Conservation (phyloP, 2,329 filamentous ascomycete genomes). For the Teratosphaeria nubilosa region DNA sequence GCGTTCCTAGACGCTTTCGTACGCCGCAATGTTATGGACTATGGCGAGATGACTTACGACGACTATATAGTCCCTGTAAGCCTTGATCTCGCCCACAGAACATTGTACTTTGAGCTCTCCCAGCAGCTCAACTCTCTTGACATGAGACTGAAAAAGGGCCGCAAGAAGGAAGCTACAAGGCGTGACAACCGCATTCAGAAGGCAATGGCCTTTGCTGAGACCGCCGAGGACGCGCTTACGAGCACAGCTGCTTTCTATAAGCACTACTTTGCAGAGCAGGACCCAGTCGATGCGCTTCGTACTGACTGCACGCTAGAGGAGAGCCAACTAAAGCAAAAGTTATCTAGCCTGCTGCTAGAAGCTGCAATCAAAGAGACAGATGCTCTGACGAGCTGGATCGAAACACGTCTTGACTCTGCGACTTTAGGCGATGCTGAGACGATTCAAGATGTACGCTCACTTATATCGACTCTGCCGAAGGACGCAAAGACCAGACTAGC, state of each 20-base stretch:
- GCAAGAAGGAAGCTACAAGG: conserved; percentile 22
- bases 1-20: conserved; percentile 45
- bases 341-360: not conserved
- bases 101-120: conserved; percentile 46
- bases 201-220: conserved; percentile 35
- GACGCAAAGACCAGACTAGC: not conserved
- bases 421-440: conserved; percentile 22
- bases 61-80: conserved; percentile 36
- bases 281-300: not conserved
- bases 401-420: conserved; percentile 9
- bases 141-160: conserved; percentile 35
- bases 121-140: conserved; percentile 43
- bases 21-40: conserved; percentile 31
- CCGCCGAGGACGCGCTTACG: conserved; percentile 45
- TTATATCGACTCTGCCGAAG: not conserved
- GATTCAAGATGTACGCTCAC: conserved; percentile 4
- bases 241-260: conserved; percentile 31
- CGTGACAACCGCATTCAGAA: conserved; percentile 36
- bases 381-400: conserved; percentile 11
- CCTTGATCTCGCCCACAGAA: conserved; percentile 39
- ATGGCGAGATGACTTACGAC: conserved; percentile 32
- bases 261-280: not conserved
- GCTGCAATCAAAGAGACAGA: conserved; percentile 3
- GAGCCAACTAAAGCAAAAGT: not conserved
- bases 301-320: not conserved